Evolutionary conservation across 1,284 basidiomycete genomes (phyloP).

Genomic region (Sanguinoderma infundibulare): DNA sequence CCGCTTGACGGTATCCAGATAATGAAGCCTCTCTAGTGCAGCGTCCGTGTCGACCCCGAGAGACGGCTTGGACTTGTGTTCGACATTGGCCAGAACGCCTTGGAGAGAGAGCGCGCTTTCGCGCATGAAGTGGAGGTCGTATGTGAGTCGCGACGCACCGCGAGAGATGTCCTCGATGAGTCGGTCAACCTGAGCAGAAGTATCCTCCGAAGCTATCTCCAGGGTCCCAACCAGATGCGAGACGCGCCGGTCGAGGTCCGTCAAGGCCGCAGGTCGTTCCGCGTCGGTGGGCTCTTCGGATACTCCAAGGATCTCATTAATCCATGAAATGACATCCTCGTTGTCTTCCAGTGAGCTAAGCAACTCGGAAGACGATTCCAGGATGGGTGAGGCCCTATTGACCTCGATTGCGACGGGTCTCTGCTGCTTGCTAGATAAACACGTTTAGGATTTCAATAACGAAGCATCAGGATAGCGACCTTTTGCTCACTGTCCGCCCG

Average conservation of each 20-base stretch:
- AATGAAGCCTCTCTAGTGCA: slow-evolving; percentile 75
- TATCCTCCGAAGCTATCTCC: slow-evolving; percentile 86
- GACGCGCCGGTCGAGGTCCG: slow-evolving; percentile 74
- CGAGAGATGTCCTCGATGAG: slow-evolving; percentile 90
- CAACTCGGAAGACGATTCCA: slow-evolving; percentile 24
- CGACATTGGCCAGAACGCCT: slow-evolving; percentile 60
- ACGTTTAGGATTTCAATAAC: slow-evolving; percentile 26
- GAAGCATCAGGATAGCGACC: slow-evolving; percentile 11
- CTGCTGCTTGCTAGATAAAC: slow-evolving; percentile 6
- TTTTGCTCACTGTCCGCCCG: slow-evolving; percentile 25
- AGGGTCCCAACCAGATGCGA: slow-evolving; percentile 75
- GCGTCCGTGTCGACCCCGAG: slow-evolving; percentile 57
- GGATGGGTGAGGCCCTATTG: slow-evolving; percentile 1
- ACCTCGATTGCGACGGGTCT: not conserved
- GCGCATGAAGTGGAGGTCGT: slow-evolving; percentile 94
- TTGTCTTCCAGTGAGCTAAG: slow-evolving; percentile 40
- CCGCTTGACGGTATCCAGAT: slow-evolving; percentile 81
- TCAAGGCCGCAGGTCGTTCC: slow-evolving; percentile 48
- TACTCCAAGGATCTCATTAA: slow-evolving; percentile 58
- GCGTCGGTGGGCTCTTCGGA: slow-evolving; percentile 28
- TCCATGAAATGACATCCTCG: slow-evolving; percentile 64
- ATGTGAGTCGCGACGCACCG: slow-evolving; percentile 85
- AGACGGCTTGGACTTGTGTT: slow-evolving; percentile 52
- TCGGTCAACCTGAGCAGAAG: slow-evolving; percentile 82
- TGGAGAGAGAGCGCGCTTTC: slow-evolving; percentile 85